Conservation (phyloP, 1,284 basidiomycete genomes). For the Clitocybe nebularis region DNA sequence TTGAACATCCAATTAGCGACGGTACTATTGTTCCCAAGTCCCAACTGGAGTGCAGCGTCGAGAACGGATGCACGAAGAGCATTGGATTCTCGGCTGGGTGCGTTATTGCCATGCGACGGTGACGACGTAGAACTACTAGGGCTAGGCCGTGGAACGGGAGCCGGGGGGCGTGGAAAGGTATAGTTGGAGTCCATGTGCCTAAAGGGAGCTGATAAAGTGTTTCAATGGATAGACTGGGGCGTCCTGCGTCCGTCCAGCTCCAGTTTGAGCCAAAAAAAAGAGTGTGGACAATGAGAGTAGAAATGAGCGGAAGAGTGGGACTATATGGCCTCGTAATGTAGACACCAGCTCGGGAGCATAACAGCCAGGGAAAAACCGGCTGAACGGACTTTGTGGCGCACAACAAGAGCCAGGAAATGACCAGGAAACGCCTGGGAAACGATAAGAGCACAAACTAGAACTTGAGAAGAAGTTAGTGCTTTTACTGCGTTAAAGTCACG, state of each 20-base stretch:
- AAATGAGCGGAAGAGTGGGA: background rate
- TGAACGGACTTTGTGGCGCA: no score
- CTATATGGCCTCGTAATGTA: no score
- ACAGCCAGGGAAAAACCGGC: no score
- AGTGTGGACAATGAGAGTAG: background rate
- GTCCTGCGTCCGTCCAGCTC: conserved; percentile 8
- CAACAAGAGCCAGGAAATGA: no score
- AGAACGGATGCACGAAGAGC: conserved; percentile 65
- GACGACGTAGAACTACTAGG: conserved; percentile 4
- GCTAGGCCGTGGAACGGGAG: conserved; percentile 20
- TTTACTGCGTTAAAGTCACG: no score
- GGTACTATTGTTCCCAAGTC: conserved; percentile 48
- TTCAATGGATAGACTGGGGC: conserved; percentile 4
- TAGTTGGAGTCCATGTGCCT: conserved; percentile 27
- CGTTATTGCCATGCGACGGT: conserved; percentile 4
- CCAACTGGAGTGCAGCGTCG: conserved; percentile 63
- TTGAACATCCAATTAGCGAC: conserved; percentile 69
- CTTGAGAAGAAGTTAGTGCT: no score
- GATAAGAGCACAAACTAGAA: no score
- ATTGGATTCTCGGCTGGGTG: conserved; percentile 44
- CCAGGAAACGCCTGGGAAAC: no score
- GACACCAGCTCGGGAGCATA: no score
- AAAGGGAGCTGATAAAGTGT: no score
- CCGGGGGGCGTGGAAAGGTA: conserved; percentile 24
- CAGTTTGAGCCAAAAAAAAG: background rate